Conservation (phyloP, 2,329 filamentous ascomycete species). For the Ascochyta viciae-villosae region DNA sequence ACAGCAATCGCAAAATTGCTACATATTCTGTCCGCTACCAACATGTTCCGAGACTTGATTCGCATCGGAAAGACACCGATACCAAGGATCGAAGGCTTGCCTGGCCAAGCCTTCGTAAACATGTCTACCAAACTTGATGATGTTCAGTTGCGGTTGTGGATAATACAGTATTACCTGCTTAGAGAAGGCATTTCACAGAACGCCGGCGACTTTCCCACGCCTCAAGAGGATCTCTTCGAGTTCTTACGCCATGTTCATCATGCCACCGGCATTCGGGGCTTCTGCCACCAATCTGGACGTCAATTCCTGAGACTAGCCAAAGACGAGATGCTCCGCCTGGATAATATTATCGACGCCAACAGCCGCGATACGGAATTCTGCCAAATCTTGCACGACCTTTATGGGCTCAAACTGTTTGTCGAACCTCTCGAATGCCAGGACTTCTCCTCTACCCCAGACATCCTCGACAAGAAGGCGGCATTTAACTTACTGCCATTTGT, state of each 20-base stretch:
- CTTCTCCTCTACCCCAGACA: constrained; percentile 77
- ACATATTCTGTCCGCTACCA: constrained; percentile 78
- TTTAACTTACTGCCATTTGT: constrained; percentile 84
- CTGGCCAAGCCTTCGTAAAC: constrained; percentile 47
- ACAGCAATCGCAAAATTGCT: constrained; percentile 74
- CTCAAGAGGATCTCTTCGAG: constrained; percentile 76
- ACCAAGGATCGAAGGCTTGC: constrained; percentile 63
- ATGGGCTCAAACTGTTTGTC: constrained; percentile 47
- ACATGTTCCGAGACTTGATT: constrained; percentile 86
- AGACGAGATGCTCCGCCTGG: constrained; percentile 78
- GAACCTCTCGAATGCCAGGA: constrained; percentile 55
- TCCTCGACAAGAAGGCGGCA: constrained; percentile 80
- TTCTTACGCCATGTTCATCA: constrained; percentile 84
- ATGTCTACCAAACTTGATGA: constrained; percentile 78
- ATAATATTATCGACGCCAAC: constrained; percentile 75
- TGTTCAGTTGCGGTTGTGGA: constrained; percentile 88
- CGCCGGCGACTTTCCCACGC: constrained; percentile 66
- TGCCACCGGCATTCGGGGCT: constrained; percentile 80
- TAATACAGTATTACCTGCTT: constrained; percentile 80
- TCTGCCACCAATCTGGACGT: constrained; percentile 85
- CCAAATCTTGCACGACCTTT: constrained; percentile 64
- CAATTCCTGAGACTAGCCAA: constrained; percentile 90
- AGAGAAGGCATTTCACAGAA: constrained; percentile 77
- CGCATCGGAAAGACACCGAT: constrained; percentile 74
- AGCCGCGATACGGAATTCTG: constrained; percentile 74